Evolutionary conservation across 1,284 basidiomycete genomes (phyloP), one percentile per base, ranked within the genome.

Genomic region (Athelia psychrophila): DNA sequence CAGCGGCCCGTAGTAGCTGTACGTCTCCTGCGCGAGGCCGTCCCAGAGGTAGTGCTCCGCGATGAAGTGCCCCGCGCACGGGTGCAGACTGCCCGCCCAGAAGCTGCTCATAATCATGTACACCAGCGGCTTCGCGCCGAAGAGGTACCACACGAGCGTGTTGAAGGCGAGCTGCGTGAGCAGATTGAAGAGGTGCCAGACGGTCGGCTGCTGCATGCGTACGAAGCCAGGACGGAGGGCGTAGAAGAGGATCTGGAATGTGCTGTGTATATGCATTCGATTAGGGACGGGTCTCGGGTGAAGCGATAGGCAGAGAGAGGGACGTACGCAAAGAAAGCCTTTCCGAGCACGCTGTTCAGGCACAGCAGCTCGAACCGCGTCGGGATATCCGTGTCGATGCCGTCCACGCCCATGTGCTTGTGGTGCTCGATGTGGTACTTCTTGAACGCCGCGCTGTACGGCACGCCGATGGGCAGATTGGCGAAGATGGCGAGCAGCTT

Each of bases 211-310:
- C 64, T 98, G 96, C 3, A 84, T 77, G 46, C 94, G 88, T 51
- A 98, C 88, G 64, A 99, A 91, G n/a, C 91, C 92, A 0, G 96
- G 96, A 25, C 96, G 90, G 45, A 99, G 79, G 27, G 97, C 97
- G 68, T 99, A 99, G 76, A 99, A 99, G 53, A 99, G 74, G 59
- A 99, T 95, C 73, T 99, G 97, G 75, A 98, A 99, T 1, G 94
- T 96, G 51, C 93, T n/a, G n/a, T 13, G 47, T n/a, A 30, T 47
- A 25, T 25, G 38, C 18, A 16, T 40, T 23, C 56, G 32, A 57
- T 49, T 8, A 53, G 44, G n/a, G n/a, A n/a, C n/a, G n/a, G n/a
- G n/a, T n/a, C n/a, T n/a, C n/a, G n/a, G n/a, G n/a, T n/a, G 50
- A 40, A 25, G 32, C 44, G 27, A 46, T 46, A 20, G 48, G 49